Evolutionary conservation across 805 yeast species (phyloP).

Genomic region (Clavispora phyllophila): DNA sequence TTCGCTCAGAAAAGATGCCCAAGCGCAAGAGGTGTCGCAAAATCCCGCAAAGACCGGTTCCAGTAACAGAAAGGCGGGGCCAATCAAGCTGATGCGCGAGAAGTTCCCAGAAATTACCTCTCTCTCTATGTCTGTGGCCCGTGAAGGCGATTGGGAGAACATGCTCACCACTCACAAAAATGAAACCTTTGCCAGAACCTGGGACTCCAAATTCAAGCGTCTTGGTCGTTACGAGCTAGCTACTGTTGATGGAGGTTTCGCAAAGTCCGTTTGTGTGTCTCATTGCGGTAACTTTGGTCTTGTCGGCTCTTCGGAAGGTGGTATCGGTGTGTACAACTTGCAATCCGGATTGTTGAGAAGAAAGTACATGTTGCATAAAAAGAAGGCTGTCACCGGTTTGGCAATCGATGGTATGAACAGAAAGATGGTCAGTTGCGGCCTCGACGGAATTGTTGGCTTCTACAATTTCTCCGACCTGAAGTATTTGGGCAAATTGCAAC

Average conservation of each 20-base stretch:
- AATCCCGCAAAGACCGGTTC: slow-evolving; percentile 40
- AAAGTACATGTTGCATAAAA: slow-evolving; percentile 60
- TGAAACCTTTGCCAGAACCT: slow-evolving; percentile 79
- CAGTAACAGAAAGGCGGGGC: slow-evolving; percentile 49
- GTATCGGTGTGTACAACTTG: slow-evolving; percentile 78
- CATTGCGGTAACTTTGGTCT: slow-evolving; percentile 94
- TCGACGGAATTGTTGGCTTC: slow-evolving; percentile 86
- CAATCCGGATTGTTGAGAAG: slow-evolving; percentile 86
- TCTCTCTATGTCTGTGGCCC: slow-evolving; percentile 66
- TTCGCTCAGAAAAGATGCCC: slow-evolving; percentile 92
- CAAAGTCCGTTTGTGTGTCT: slow-evolving; percentile 72
- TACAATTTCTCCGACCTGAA: slow-evolving; percentile 75
- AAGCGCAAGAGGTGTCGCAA: slow-evolving; percentile 89
- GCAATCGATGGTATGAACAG: slow-evolving; percentile 88
- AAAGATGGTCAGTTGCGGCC: slow-evolving; percentile 78
- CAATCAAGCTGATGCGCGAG: slow-evolving; percentile 47
- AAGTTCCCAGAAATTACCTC: slow-evolving; percentile 73
- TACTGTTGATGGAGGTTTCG: slow-evolving; percentile 76
- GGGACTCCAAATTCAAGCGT: slow-evolving; percentile 77
- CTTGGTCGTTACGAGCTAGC: slow-evolving; percentile 68
- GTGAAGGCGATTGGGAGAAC: slow-evolving; percentile 92
- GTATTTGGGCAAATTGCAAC: slow-evolving; percentile 57
- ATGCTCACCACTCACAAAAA: slow-evolving; percentile 83
- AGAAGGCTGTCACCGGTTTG: slow-evolving; percentile 77
- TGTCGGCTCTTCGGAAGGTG: slow-evolving; percentile 84